Evolutionary conservation across 768 basidiomycete genomes (phyloP).

Genomic region (Suillus decipiens): DNA sequence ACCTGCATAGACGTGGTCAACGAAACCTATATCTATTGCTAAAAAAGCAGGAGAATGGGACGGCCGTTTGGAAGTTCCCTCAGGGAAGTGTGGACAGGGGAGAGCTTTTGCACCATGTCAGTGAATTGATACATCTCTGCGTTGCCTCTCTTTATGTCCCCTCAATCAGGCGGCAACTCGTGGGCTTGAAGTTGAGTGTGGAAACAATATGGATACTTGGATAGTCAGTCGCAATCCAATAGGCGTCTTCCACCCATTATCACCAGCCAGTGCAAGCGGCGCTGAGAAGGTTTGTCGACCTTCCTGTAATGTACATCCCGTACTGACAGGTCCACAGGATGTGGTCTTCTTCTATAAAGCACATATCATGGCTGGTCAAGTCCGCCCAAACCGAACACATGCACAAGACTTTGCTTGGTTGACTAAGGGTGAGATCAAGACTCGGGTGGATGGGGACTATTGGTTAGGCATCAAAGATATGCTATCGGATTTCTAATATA

Average conservation of each 20-base stretch:
- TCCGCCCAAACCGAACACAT: conserved; percentile 51
- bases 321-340: conserved; percentile 45
- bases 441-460: conserved; percentile 65
- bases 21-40: conserved; percentile 90
- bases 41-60: conserved; percentile 45
- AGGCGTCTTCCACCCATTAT: conserved; percentile 65
- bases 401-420: conserved; percentile 89
- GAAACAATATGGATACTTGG: conserved; percentile 89
- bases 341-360: conserved; percentile 91
- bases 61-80: conserved; percentile 80
- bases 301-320: not conserved
- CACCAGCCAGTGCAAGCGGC: conserved; percentile 27
- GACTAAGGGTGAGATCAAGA: conserved; percentile 86
- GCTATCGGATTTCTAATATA: conserved; percentile 58
- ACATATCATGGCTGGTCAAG: conserved; percentile 90
- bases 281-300: conserved; percentile 37
- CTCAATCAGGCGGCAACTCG: conserved; percentile 66
- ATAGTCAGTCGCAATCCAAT: conserved; percentile 89
- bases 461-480: conserved; percentile 82
- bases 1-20: conserved; percentile 79
- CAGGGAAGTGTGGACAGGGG: conserved; percentile 59
- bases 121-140: conserved; percentile 17
- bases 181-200: conserved; percentile 71
- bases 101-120: conserved; percentile 79
- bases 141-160: not conserved